Percentiles rank a stretch among this genome's conserved stretches.
phyloP scores from a whole-genome alignment of 805 yeast genomes.

The Candida alai region DNA sequence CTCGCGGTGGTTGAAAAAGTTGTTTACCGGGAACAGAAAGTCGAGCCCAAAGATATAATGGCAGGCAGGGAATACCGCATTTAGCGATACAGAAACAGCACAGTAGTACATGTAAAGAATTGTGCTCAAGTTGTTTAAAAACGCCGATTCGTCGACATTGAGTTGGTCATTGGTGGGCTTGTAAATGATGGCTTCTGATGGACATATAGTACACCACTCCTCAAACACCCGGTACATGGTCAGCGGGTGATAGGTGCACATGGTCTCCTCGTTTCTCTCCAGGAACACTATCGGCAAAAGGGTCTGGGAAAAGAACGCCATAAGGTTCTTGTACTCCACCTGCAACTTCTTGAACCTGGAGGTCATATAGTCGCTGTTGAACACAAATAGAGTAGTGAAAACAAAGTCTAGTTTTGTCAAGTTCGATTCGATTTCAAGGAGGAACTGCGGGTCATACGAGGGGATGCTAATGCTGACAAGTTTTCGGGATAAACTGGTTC shows the following conservation, averaged over 20 bases:
- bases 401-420: constrained; percentile 10
- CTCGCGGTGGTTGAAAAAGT: constrained; percentile 10
- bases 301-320: constrained; percentile 13
- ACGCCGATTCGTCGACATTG: constrained; percentile 9
- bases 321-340: constrained; percentile 14
- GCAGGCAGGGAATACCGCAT: constrained; percentile 20
- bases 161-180: background rate
- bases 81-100: constrained; percentile 19
- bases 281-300: constrained; percentile 16
- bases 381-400: constrained; percentile 5
- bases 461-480: constrained; percentile 20
- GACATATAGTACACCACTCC: constrained; percentile 19
- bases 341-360: constrained; percentile 5
- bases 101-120: constrained; percentile 20
- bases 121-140: constrained; percentile 15
- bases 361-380: constrained; percentile 2
- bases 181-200: constrained; percentile 14
- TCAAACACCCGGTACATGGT: constrained; percentile 16
- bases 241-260: constrained; percentile 18
- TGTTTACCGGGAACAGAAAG: constrained; percentile 15
- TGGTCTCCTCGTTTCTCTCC: constrained; percentile 12
- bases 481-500: constrained; percentile 11
- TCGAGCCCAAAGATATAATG: constrained; percentile 20
- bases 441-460: constrained; percentile 19
- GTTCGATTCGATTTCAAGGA: constrained; percentile 16